These are phyloP conservation scores for Aureobasidium sp. DNA, from an alignment of 2,329 filamentous ascomycete species.

Conservation along the genomic window DNA sequence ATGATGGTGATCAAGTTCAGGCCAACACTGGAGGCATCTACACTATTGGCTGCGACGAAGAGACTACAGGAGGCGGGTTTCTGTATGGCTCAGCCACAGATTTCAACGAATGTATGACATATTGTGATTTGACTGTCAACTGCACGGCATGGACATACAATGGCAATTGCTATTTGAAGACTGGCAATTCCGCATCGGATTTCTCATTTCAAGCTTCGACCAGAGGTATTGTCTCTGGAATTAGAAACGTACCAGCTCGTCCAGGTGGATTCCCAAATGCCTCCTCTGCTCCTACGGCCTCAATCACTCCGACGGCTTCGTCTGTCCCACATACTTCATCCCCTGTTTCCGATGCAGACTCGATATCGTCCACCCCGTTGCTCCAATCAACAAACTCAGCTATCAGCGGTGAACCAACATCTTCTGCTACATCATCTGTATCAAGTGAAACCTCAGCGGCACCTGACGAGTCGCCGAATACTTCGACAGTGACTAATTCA, in stretches of 20 bases:
- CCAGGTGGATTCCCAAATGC: too few species aligned
- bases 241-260: not conserved
- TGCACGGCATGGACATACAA: conserved; percentile 22
- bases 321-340: not conserved
- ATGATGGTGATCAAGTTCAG: not conserved
- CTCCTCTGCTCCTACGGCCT: not conserved
- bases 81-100: not conserved
- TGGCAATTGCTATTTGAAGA: conserved; percentile 1
- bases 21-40: not conserved
- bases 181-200: not conserved
- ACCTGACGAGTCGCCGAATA: not conserved
- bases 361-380: too few species aligned
- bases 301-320: not conserved
- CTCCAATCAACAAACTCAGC: too few species aligned
- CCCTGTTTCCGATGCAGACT: not conserved
- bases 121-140: conserved; percentile 20
- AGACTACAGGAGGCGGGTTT: not conserved
- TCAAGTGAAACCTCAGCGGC: not conserved
- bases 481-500: too few species aligned
- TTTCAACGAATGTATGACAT: conserved; percentile 22
- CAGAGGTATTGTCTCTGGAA: not conserved
- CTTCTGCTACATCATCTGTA: not conserved
- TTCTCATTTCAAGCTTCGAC: not conserved
- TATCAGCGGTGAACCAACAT: not conserved
- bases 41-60: conserved; percentile 7